Evolutionary conservation across 495 filamentous ascomycete species (phyloP), one percentile per base, ranked within the genome.

Genomic region (Daldinia grandis): DNA sequence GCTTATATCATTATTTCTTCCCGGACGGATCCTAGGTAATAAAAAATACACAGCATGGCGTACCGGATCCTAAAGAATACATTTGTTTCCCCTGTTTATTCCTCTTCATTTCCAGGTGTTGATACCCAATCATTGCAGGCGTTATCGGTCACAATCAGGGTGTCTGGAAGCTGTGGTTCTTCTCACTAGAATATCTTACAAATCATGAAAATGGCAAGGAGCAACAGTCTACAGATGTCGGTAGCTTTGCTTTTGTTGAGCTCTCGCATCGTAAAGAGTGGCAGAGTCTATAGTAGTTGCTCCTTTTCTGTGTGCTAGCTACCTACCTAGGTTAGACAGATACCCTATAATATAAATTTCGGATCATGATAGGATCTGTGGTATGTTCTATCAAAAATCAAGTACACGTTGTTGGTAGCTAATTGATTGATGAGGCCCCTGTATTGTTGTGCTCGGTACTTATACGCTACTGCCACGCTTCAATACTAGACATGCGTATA

Each of bases 61-160:
- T 33, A 27, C 42, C 19, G 55, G 24, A 50, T 62, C 35, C 57
- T 27, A 33, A 28, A 49, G 42, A 53, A 66, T 50, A 21, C 14
- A 12, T 40, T 64, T 53, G 1, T 61, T 58, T 28, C 21, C 42
- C 10, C 15, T 47, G 49, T 62, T 58, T 50, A 38, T 5, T 57
- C 64, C 44, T 60, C 1, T 31, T 65, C 24, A 40, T 57, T 69
- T 47, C 60, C 62, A 62, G 50, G 61, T 57, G 57, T 69, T 69
- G 66, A 73, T 73, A 73, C 70, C 70, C 70, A 65, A 62, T 21
- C 56, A 59, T 37, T 68, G 38, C 37, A 62, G 70, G 70, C 70
- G 70, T 73, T 73, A 64, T 31, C 21, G 65, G 66, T 66, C 19
- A 49, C 19, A 57, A 57, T 9, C 6, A 59, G 31, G 30, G 61